Evolutionary conservation across 1,284 basidiomycete species (phyloP).

Genomic region (Cystobasidium slooffiae): DNA sequence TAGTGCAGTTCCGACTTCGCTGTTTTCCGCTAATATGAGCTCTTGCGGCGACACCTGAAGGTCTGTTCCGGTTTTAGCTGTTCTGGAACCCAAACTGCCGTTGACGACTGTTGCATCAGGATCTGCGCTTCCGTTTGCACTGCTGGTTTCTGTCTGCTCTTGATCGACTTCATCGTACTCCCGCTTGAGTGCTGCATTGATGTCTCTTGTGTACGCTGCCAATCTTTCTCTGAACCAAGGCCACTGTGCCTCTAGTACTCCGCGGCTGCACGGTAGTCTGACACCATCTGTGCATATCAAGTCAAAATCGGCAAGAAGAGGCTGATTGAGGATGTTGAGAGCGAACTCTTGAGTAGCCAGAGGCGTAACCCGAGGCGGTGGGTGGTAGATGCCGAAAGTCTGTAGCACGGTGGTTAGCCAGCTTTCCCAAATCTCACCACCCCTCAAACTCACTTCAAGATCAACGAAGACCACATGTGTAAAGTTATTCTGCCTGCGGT

Average conservation of each 20-base stretch:
- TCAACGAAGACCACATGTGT: conserved; percentile 88
- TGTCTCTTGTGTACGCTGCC: conserved; percentile 2
- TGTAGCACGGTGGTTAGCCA: not conserved
- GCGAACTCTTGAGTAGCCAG: conserved; percentile 56
- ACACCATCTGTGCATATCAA: conserved; percentile 88
- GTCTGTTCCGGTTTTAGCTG: not conserved
- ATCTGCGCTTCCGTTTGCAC: conserved; percentile 5
- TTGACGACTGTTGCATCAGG: conserved; percentile 7
- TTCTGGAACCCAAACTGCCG: not conserved
- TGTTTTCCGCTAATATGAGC: conserved; percentile 82
- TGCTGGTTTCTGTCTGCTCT: conserved; percentile 14
- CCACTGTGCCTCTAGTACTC: conserved; percentile 83
- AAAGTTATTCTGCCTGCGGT: conserved; percentile 72
- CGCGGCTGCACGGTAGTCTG: conserved; percentile 77
- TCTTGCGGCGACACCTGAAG: conserved; percentile 76
- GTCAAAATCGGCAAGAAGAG: conserved; percentile 72
- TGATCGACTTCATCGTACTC: conserved; percentile 27
- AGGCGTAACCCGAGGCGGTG: conserved; percentile 66
- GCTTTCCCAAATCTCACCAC: not conserved
- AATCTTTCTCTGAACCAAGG: conserved; percentile 83
- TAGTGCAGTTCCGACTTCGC: conserved; percentile 82
- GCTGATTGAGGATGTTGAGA: conserved; percentile 46
- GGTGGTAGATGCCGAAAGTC: conserved; percentile 89
- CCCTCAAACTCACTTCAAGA: conserved; percentile 63
- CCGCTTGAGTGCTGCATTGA: conserved; percentile 15